Percentiles rank a stretch among this genome's conserved stretches.
Evolutionary conservation across 2,329 filamentous ascomycete genomes (phyloP).

Genomic region (Trichoderma citrinoviride): DNA sequence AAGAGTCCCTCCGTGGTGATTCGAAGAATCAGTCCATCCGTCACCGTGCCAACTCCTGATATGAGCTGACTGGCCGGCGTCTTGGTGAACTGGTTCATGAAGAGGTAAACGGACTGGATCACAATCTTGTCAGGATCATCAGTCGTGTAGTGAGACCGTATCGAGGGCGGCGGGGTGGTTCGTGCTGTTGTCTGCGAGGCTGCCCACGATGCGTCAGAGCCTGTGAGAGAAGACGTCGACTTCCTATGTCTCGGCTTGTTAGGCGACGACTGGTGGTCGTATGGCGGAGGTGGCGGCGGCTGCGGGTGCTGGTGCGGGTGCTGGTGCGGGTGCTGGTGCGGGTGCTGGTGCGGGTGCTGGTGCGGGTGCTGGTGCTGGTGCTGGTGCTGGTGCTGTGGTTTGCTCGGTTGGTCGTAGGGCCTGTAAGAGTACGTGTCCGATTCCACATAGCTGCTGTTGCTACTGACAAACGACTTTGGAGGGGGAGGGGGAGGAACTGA

Average conservation of each 20-base stretch:
- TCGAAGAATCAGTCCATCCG: constrained; percentile 85
- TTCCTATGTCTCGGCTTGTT: constrained; percentile 21
- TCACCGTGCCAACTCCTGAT: constrained; percentile 78
- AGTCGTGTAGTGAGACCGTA: constrained; percentile 76
- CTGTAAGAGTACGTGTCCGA: constrained; percentile 67
- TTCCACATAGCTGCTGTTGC: constrained; percentile 53
- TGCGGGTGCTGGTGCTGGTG: not conserved
- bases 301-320: not conserved
- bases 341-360: not conserved
- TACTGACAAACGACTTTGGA: constrained; percentile 52
- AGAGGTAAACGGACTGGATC: constrained; percentile 88
- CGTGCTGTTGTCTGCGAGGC: constrained; percentile 78
- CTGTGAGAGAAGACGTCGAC: constrained; percentile 63
- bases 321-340: not conserved
- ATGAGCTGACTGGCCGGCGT: constrained; percentile 90
- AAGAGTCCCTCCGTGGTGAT: constrained; percentile 94
- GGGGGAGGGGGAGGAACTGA: constrained; percentile 51
- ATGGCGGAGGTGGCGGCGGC: constrained; percentile 24
- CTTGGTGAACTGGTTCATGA: constrained; percentile 83
- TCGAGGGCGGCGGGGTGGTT: constrained; percentile 78
- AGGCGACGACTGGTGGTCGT: constrained; percentile 52
- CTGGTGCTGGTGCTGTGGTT: not conserved
- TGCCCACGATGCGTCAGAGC: constrained; percentile 82
- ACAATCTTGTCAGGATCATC: constrained; percentile 95
- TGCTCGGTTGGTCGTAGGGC: constrained; percentile 60